Conservation (phyloP, 2,329 filamentous ascomycete species). For the Sphaceloma murrayae region DNA sequence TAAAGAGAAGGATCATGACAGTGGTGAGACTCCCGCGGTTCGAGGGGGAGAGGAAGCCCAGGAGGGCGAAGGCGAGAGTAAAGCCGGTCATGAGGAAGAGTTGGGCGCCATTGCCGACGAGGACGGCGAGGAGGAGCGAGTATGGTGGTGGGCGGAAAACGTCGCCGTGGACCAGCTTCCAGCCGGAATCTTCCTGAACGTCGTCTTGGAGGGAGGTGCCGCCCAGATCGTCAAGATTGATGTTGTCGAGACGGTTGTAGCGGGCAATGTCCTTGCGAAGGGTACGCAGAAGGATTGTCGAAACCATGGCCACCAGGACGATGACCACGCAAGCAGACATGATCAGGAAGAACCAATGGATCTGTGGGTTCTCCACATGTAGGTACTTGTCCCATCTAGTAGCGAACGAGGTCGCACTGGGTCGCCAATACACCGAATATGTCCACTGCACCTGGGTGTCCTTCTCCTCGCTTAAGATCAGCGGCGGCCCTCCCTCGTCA, state of each 20-base stretch:
- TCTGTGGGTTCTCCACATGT: constrained; percentile 93
- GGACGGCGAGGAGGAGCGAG: constrained; percentile 72
- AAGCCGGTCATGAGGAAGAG: constrained; percentile 96
- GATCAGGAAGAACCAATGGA: constrained; percentile 97
- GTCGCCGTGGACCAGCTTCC: constrained; percentile 96
- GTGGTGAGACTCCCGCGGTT: constrained; percentile 91
- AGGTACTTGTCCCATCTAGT: constrained; percentile 98
- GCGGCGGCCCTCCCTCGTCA: constrained; percentile 42
- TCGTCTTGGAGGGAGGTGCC: constrained; percentile 74
- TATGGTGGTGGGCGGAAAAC: constrained; percentile 84
- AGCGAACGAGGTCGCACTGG: constrained; percentile 80
- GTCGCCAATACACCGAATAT: constrained; percentile 84
- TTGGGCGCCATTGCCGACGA: constrained; percentile 89
- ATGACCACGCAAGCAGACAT: constrained; percentile 93
- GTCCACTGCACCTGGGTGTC: constrained; percentile 67
- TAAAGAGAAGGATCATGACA: constrained; percentile 88
- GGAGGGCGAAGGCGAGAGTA: constrained; percentile 84
- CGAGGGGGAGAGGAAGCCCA: constrained; percentile 90
- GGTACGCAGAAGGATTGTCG: constrained; percentile 80
- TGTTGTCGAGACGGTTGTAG: constrained; percentile 89
- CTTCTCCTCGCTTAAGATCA: constrained; percentile 56
- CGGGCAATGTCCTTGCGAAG: constrained; percentile 90
- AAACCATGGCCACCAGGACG: constrained; percentile 82
- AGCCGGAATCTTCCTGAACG: constrained; percentile 93
- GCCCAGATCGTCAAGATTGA: constrained; percentile 80